Evolutionary conservation across 2,329 filamentous ascomycete species (phyloP).

Genomic region (Daldinia sp.): DNA sequence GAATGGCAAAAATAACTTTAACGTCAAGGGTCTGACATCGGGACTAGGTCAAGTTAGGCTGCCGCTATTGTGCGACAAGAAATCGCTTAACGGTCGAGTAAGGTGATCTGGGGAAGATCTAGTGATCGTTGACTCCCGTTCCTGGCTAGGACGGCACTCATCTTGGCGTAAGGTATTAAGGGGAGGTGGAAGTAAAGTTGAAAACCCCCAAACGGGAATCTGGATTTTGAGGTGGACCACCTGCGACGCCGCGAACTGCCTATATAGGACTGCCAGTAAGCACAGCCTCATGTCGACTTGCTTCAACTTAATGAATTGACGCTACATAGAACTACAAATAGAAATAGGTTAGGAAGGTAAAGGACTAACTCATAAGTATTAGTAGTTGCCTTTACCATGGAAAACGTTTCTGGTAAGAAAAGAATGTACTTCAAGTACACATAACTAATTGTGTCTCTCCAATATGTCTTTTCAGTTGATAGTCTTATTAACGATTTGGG

Average conservation of each 20-base stretch:
- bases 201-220: conserved; percentile 6
- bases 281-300: conserved; percentile 9
- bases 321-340: conserved; percentile 11
- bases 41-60: conserved; percentile 6
- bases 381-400: background rate
- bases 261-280: conserved; percentile 27
- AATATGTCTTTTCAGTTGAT: background rate
- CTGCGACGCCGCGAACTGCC: conserved; percentile 27
- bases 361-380: background rate
- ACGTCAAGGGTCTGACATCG: conserved; percentile 6
- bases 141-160: conserved; percentile 7
- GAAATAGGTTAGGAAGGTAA: background rate
- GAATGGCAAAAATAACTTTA: conserved; percentile 15
- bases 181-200: conserved; percentile 28
- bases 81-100: conserved; percentile 10
- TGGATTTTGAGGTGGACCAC: conserved; percentile 18
- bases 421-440: background rate
- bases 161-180: conserved; percentile 31
- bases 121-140: conserved; percentile 15
- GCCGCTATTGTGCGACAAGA: conserved; percentile 8
- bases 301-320: conserved; percentile 11
- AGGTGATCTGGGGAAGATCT: conserved; percentile 36
- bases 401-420: background rate
- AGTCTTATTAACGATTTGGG: background rate
- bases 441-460: background rate